These are phyloP conservation scores for Neurospora intermedia DNA, from an alignment of 495 filamentous ascomycete genomes.

Conservation along the genomic window DNA sequence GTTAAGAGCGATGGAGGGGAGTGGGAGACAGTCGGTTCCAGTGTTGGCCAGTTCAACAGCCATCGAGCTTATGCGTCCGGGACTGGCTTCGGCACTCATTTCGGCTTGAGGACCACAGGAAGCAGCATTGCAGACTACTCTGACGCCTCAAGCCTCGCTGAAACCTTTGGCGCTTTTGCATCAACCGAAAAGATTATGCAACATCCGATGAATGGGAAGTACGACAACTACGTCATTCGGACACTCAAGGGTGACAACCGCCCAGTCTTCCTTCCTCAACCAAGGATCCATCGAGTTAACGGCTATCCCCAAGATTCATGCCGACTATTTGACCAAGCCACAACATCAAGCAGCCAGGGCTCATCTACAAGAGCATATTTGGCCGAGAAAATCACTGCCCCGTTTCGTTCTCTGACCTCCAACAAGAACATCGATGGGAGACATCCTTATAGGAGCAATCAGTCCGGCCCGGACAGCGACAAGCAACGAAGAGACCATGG, in stretches of 20 bases:
- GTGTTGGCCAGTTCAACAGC: conserved; percentile 18
- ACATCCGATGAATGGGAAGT: conserved; percentile 4
- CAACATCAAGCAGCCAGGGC: conserved; percentile 2
- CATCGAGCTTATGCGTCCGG: conserved; percentile 13
- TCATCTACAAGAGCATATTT: conserved; percentile 8
- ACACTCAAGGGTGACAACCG: conserved; percentile 16
- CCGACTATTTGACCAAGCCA: conserved; percentile 10
- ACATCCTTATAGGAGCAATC: conserved; percentile 3
- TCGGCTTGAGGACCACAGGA: conserved; percentile 16
- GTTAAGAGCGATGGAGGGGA: conserved; percentile 14
- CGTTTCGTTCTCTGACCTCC: conserved; percentile 10
- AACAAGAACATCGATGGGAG: conserved; percentile 1
- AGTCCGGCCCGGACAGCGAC: background rate
- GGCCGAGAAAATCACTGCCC: conserved; percentile 15
- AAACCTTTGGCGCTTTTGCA: conserved; percentile 3
- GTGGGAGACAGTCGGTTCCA: conserved; percentile 20
- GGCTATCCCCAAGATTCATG: conserved; percentile 19
- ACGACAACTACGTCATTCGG: conserved; percentile 6
- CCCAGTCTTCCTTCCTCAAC: conserved; percentile 17
- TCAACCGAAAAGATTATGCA: conserved; percentile 20
- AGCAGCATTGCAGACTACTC: conserved; percentile 31
- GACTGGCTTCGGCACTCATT: conserved; percentile 2
- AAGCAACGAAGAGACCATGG: background rate
- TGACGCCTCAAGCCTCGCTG: conserved; percentile 11
- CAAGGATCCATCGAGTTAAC: conserved; percentile 15